phyloP scores from a whole-genome alignment of 306 rosid species.

The Lupinus albus region DNA sequence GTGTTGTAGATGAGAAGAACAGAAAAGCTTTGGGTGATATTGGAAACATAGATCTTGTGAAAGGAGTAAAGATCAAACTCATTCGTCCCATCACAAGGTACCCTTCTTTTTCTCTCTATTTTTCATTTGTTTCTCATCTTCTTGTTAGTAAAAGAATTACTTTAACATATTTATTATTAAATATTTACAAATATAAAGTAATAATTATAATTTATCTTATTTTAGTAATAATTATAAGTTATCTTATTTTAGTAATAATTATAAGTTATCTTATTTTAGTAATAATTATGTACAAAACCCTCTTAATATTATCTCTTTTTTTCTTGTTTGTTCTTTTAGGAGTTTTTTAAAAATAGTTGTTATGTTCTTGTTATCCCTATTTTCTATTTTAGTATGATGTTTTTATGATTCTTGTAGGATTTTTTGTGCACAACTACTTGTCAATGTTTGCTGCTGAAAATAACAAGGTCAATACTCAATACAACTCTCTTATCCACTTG shows the following conservation, averaged over 20 bases:
- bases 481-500: neutral
- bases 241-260: no score
- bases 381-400: neutral
- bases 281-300: no score
- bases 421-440: constrained; percentile 82
- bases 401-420: constrained; percentile 54
- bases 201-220: no score
- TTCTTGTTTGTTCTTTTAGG: no score
- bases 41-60: constrained; percentile 60
- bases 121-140: neutral
- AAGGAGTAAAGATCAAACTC: constrained; percentile 61
- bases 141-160: neutral
- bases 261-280: no score
- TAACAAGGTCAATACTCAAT: constrained; percentile 47
- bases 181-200: no score
- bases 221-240: no score
- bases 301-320: no score
- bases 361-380: neutral
- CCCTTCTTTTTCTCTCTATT: neutral
- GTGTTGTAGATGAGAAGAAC: constrained; percentile 55
- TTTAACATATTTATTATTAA: no score
- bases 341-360: no score
- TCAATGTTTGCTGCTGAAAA: constrained; percentile 73
- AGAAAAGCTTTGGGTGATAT: constrained; percentile 77
- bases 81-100: constrained; percentile 90